Base-by-base conservation (phyloP, 2,329 filamentous ascomycete species). In the Trichoderma sp. region DNA sequence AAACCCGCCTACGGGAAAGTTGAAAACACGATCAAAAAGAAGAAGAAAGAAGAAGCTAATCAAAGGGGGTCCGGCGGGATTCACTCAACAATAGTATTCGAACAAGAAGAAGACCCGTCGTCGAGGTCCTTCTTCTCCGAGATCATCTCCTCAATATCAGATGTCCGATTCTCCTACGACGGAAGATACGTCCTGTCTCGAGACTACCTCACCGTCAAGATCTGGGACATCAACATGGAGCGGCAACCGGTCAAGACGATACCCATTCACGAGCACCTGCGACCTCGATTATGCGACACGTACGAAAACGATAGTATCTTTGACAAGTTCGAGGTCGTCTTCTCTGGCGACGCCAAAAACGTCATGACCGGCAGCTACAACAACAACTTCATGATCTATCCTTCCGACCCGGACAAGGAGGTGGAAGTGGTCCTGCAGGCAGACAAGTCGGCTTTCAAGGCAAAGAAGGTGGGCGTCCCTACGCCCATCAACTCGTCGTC, bases 361-460 rank as follows among this genome's bases (percentile, higher is more conserved):
- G 95, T 98, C 70, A 99, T 99, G 95, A 99, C 95, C 6, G 95
- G 95, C 72, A 97, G 93, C 76, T 99, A 99, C 83, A 99, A 99
- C 85, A 99, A 99, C 82, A 99, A 99, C 82, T 98, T 99, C 83
- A 99, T 99, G 95, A 99, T 99, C 75, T 99, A 98, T 78, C 95
- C 95, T 5, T 95, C 93, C 28, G 94, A 98, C 73, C 91, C 93
- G 7, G 92, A 94, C 70, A 96, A 96, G 80, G 95, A 99, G 76
- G 94, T 94, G 3, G 95, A 99, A 78, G 93, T 99, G 55, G 95
- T 99, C 54, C 82, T 99, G 65, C 95, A 99, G 78, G 95, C 95
- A 45, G 95, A 99, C 78, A 99, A 99, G 82, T 97, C 93, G 64
- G 95, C 95, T 12, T 99, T 99, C 87, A 99, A 99, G 82, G 95